phyloP scores from a whole-genome alignment of 2,329 filamentous ascomycete genomes.

The Clonostachys byssicola region DNA sequence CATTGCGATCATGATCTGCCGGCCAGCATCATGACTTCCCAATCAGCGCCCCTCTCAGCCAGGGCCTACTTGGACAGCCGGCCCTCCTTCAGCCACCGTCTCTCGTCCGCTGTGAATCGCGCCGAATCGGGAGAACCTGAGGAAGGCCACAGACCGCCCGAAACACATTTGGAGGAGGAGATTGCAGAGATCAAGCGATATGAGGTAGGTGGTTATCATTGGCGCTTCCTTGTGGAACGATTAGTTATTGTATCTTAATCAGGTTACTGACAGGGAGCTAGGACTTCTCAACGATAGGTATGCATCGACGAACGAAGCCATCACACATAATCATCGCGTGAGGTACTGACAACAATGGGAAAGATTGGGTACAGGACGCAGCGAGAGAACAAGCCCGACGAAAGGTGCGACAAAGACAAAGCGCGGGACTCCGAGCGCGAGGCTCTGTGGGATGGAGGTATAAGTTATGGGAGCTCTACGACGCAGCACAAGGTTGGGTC shows the following conservation, averaged over 20 bases:
- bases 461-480: conserved; percentile 80
- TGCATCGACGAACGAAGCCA: conserved; percentile 7
- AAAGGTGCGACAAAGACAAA: conserved; percentile 68
- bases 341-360: background rate
- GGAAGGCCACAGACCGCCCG: conserved; percentile 44
- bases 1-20: conserved; percentile 28
- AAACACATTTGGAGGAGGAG: conserved; percentile 82
- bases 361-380: conserved; percentile 97
- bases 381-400: conserved; percentile 83
- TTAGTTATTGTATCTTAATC: too few species aligned
- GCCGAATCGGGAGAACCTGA: conserved; percentile 58
- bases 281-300: conserved; percentile 94
- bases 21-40: conserved; percentile 39
- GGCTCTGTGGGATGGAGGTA: conserved; percentile 73
- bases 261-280: conserved; percentile 9
- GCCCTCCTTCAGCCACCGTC: conserved; percentile 58
- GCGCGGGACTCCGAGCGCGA: conserved; percentile 67
- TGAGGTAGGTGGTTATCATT: conserved; percentile 49
- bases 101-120: conserved; percentile 64
- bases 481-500: conserved; percentile 96
- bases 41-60: conserved; percentile 45
- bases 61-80: conserved; percentile 35
- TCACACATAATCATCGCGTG: background rate
- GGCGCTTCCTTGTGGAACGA: too few species aligned
- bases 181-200: conserved; percentile 98